Evolutionary conservation across 345 rosid species (phyloP).

Genomic region (Rhodamnia argentea): DNA sequence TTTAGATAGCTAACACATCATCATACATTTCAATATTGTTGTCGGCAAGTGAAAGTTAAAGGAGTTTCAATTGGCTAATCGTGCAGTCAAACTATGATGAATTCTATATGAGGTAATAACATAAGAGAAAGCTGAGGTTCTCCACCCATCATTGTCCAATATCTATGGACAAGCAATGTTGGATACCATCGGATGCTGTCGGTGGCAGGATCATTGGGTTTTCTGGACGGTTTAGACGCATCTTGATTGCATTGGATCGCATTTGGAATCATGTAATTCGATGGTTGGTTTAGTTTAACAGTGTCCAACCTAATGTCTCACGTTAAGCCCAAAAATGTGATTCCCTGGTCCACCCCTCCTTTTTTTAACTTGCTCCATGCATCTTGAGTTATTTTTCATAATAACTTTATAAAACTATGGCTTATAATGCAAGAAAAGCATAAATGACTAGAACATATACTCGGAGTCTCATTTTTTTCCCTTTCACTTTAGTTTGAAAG

Average conservation of each 20-base stretch:
- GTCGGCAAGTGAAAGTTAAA: too few relatives aligned
- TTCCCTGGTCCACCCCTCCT: not conserved
- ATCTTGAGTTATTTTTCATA: not conserved
- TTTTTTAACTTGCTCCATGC: not conserved
- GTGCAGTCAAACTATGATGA: too few relatives aligned
- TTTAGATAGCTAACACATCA: too few relatives aligned
- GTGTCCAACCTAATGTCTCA: too few relatives aligned
- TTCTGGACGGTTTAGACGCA: not conserved
- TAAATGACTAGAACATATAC: not conserved
- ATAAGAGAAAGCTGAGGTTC: not conserved
- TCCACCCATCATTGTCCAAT: not conserved
- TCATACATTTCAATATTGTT: too few relatives aligned
- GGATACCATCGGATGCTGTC: not conserved
- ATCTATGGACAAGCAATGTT: not conserved
- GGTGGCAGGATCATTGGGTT: not conserved
- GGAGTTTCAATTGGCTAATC: too few relatives aligned
- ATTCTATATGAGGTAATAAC: not conserved
- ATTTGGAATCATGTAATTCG: not conserved
- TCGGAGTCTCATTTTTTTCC: not conserved
- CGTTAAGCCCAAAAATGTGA: not conserved
- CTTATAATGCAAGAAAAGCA: not conserved
- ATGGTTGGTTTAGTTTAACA: not conserved
- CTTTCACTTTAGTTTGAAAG: not conserved
- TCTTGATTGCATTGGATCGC: not conserved
- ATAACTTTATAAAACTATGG: not conserved